These are phyloP conservation scores for Aphanomyces stellatus DNA, from an alignment of 352 stramenopile species.

Conservation along the genomic window DNA sequence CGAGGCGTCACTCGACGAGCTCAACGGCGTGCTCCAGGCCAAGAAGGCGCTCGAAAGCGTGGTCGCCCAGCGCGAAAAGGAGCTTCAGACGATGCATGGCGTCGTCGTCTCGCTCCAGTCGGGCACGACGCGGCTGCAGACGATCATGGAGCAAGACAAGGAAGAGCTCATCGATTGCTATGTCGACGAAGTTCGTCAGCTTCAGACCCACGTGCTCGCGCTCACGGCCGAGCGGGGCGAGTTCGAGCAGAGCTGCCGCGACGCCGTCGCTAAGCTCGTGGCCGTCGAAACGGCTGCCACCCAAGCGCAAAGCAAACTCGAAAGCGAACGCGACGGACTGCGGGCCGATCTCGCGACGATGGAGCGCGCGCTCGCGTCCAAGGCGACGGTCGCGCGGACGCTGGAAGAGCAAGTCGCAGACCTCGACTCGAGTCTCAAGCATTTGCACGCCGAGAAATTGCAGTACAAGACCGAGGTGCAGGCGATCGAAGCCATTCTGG, in stretches of 20 bases:
- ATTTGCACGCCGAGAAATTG: conserved; percentile 6
- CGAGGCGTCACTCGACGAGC: not conserved
- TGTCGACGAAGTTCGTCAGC: not conserved
- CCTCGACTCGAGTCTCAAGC: not conserved
- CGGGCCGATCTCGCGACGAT: not conserved
- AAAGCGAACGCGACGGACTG: not conserved
- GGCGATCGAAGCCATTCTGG: conserved; percentile 15
- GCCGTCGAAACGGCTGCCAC: not conserved
- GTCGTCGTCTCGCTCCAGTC: not conserved
- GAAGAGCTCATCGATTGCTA: not conserved
- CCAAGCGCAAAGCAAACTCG: not conserved
- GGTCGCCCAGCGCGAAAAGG: not conserved
- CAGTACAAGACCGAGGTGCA: conserved; percentile 20
- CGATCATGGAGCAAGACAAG: conserved; percentile 11
- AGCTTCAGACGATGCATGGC: not conserved
- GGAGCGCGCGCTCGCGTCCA: not conserved
- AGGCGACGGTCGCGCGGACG: not conserved
- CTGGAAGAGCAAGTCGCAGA: not conserved
- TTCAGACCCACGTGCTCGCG: not conserved
- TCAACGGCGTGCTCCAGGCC: not conserved
- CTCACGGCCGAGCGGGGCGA: not conserved
- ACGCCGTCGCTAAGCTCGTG: not conserved
- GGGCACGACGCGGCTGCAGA: not conserved
- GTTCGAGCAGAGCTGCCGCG: not conserved
- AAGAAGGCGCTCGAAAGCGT: not conserved